These are phyloP conservation scores for Mortierella sp. DNA, from an alignment of 371 early-diverging fungal species.

Conservation along the genomic window DNA sequence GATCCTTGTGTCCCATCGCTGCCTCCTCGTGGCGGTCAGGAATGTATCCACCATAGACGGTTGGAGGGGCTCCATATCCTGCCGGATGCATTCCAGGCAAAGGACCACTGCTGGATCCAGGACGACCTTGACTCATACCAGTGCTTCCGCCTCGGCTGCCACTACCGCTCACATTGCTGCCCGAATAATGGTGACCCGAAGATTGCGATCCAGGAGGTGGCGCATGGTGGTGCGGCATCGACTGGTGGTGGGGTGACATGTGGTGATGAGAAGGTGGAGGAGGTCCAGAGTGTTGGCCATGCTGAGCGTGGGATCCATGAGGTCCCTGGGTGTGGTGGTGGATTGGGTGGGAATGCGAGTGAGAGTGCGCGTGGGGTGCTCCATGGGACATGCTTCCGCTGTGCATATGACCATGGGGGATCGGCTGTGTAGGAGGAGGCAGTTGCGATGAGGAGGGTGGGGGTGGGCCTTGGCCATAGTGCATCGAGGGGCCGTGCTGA, in stretches of 20 bases:
- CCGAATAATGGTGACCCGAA: conserved; percentile 41
- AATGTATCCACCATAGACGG: conserved; percentile 53
- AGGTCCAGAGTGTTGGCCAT: conserved; percentile 42
- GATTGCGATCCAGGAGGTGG: conserved; percentile 42
- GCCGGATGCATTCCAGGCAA: conserved; percentile 48
- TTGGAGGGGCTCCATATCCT: conserved; percentile 35
- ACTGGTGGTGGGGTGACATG: conserved; percentile 40
- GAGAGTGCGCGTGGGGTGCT: conserved; percentile 46
- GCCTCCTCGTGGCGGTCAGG: conserved; percentile 49
- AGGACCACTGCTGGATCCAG: conserved; percentile 45
- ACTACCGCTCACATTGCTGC: conserved; percentile 33
- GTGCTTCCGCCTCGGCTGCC: conserved; percentile 31
- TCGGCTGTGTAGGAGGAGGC: conserved; percentile 32
- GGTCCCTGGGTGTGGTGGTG: conserved; percentile 48
- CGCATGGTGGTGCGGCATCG: conserved; percentile 28
- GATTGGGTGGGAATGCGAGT: conserved; percentile 40
- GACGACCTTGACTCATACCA: conserved; percentile 33
- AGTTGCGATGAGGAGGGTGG: conserved; percentile 38
- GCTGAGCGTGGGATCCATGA: conserved; percentile 43
- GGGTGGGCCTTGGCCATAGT: conserved; percentile 44
- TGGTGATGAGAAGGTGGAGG: conserved; percentile 51
- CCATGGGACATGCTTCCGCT: conserved; percentile 40
- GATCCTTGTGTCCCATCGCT: conserved; percentile 32
- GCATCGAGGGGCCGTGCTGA: conserved; percentile 37
- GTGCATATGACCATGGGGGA: conserved; percentile 48